Percentiles rank a stretch among this genome's conserved stretches.
Evolutionary conservation across 306 rosid species (phyloP).

Genomic region (Rosa persica): DNA sequence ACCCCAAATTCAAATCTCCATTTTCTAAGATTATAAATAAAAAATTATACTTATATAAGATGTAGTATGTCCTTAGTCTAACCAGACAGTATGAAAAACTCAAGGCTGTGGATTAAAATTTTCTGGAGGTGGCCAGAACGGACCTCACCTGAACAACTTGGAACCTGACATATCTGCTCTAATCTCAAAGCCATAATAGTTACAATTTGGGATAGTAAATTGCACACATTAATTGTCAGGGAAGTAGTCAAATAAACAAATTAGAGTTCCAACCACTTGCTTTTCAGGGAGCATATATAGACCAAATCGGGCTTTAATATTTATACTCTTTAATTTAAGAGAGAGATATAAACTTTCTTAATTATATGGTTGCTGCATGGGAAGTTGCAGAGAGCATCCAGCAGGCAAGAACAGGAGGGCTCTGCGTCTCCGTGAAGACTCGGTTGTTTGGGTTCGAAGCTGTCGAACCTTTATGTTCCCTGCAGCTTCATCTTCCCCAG

Average conservation of each 20-base stretch:
- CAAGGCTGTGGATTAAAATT: neutral
- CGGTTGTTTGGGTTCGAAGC: conserved; percentile 18
- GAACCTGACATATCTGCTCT: neutral
- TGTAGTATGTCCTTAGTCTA: neutral
- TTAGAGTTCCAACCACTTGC: conserved; percentile 4
- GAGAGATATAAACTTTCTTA: neutral
- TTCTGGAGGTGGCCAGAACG: neutral
- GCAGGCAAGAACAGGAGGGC: conserved; percentile 11
- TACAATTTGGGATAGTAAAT: neutral
- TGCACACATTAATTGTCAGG: neutral
- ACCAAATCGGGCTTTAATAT: neutral
- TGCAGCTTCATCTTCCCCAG: neutral
- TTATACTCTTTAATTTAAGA: neutral
- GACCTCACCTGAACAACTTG: neutral
- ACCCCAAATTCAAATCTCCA: too few species aligned
- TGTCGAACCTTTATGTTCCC: conserved; percentile 11
- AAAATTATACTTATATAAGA: too few species aligned
- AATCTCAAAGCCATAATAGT: neutral
- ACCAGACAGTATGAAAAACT: too few species aligned
- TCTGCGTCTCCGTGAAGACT: conserved; percentile 32
- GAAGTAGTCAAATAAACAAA: neutral
- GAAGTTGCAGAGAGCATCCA: conserved; percentile 12
- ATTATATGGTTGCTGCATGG: conserved; percentile 3
- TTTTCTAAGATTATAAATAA: too few species aligned
- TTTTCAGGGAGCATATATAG: neutral